Percentiles rank a stretch among this genome's conserved stretches.
phyloP scores from a whole-genome alignment of 2,329 filamentous ascomycete genomes.

The Bipolaris gigantea region DNA sequence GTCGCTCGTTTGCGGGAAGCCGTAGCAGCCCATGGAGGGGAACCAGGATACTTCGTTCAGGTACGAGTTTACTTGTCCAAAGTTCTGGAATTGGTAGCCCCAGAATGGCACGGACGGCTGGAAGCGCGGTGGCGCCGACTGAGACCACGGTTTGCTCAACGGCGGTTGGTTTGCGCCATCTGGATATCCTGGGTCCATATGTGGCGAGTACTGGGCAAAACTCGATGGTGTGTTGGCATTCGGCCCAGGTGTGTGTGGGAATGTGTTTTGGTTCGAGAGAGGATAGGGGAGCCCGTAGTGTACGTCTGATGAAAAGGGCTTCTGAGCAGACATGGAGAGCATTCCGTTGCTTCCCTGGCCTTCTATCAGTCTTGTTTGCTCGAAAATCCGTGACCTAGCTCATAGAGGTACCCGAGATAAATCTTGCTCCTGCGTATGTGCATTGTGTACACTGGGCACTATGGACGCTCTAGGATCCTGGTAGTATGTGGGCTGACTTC shows the following conservation, averaged over 20 bases:
- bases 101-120: neutral
- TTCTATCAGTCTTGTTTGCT: neutral
- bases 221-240: neutral
- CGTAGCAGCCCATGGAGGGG: slow-evolving; percentile 1
- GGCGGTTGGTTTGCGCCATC: neutral
- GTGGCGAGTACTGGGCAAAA: neutral
- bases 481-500: neutral
- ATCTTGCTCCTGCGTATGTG: neutral
- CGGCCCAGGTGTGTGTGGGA: neutral
- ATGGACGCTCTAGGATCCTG: no score
- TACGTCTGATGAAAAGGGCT: neutral
- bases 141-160: neutral
- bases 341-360: neutral
- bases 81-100: neutral
- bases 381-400: no score
- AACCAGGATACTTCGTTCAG: neutral
- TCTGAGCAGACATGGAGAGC: neutral
- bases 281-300: neutral
- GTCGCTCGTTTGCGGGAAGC: neutral
- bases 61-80: neutral
- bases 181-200: neutral
- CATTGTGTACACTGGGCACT: neutral
- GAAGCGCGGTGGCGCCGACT: neutral
- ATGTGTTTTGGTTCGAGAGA: neutral
- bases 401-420: neutral